Percentiles rank a stretch among this genome's conserved stretches.
Conservation (phyloP, 148 eudicot species). For the Camellia lanceoleosa region DNA sequence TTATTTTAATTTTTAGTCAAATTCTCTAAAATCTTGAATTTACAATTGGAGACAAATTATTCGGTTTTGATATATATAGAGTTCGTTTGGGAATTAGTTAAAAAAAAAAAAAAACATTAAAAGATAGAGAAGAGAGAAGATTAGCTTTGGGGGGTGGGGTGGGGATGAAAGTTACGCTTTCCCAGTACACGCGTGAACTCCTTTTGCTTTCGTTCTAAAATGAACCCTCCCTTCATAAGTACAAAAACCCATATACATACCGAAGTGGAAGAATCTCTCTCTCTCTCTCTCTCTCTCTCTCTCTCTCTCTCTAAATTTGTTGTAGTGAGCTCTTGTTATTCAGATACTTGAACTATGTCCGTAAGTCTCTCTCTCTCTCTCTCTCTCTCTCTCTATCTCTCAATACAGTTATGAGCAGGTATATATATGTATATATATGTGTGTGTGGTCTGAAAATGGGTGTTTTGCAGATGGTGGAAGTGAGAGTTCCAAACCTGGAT, state of each 20-base stretch:
- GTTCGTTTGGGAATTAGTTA: background rate
- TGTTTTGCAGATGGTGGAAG: slow-evolving; percentile 65
- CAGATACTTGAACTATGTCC: slow-evolving; percentile 41
- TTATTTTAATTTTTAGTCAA: too few species aligned
- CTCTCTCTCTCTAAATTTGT: too few species aligned
- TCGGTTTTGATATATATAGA: background rate
- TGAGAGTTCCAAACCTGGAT: slow-evolving; percentile 90
- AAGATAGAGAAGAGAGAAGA: slow-evolving; percentile 2
- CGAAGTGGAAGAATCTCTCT: too few species aligned
- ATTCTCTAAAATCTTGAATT: too few species aligned
- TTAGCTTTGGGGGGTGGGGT: slow-evolving; percentile 4
- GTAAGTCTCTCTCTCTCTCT: slow-evolving; percentile 34
- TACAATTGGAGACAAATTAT: too few species aligned
- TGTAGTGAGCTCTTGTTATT: too few species aligned
- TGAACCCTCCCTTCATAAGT: too few species aligned
- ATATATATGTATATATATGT: background rate
- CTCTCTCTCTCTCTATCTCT: slow-evolving; percentile 19
- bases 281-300: too few species aligned
- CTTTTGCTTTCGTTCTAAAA: too few species aligned
- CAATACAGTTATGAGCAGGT: background rate
- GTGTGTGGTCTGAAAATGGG: background rate
- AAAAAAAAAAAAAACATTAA: too few species aligned
- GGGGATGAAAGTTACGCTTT: slow-evolving; percentile 24
- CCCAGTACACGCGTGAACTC: slow-evolving; percentile 42
- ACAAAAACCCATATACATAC: too few species aligned